Base-by-base conservation (phyloP, 2,329 filamentous ascomycete species). In the Cladosporium sp. region DNA sequence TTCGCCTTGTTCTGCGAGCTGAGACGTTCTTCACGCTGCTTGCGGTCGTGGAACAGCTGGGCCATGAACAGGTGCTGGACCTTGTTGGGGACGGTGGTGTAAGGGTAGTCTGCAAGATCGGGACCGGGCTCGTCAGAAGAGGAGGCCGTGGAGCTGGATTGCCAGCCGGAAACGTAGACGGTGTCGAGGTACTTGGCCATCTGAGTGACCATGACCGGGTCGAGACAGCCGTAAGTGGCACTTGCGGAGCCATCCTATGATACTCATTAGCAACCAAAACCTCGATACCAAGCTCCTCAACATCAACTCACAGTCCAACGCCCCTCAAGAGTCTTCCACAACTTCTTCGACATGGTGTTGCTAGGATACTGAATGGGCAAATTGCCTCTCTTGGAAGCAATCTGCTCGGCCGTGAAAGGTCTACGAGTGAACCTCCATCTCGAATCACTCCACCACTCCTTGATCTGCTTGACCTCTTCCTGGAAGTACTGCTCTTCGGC, bases 111-210 rank as follows among this genome's bases (percentile, higher is more conserved):
- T 57, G 93, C 93, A 71, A 98, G 81, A 84, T 98, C 93, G 42
- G 93, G 93, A 33, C 92, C 93, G 20, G 93, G 93, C 76, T 98
- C 93, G 63, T 98, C 90, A 6, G 91, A 92, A 1, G 90, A 82
- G 2, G 92, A 96, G 43, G 93, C 93, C 7, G 93, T 98, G 19
- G 91, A 96, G 1, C 92, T 97, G 57, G 88, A 95, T 73, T 98
- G 93, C 93, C 93, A 98, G 57, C 93, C 93, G 49, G 93, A 97
- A 55, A 98, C 93, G 70, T 98, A 98, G 68, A 98, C 88, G 29
- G 93, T 98, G 67, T 98, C 93, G 55, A 98, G 79, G 71, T 94
- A 97, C 73, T 97, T 95, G 62, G 92, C 92, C 93, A 98, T 98
- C 72, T 98, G 93, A 22, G 93, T 97, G 68, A 98, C 81, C 88